Evolutionary conservation across 192 early-diverging fungal genomes (phyloP), one percentile per base, ranked within the genome.

Genomic region (Podila epigama): DNA sequence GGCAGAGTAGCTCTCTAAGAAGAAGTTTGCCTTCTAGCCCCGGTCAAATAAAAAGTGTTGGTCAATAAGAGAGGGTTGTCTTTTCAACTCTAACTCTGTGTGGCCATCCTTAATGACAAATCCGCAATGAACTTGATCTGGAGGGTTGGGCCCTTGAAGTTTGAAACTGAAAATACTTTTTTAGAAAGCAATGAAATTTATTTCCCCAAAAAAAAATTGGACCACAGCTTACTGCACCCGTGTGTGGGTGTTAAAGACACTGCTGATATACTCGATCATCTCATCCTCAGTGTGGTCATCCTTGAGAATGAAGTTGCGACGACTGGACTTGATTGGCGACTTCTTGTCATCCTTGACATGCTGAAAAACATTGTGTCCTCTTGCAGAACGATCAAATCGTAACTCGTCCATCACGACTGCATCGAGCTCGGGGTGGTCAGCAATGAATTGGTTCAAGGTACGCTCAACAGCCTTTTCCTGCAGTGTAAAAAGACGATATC

Each of bases 221-320:
- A n/a, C n/a, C n/a, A n/a, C n/a, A n/a, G n/a, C n/a, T 48, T 51
- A 51, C 34, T 51, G 53, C 33, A 32, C 61, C 36, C 50, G 61
- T 20, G 51, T 63, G 39, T 65, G 63, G 12, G 51, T 54, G 53
- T 40, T 40, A 53, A 65, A 65, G 63, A 65, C 63, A 54, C 22
- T 31, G 20, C 18, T 25, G 37, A 65, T 44, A 31, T 65, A 65
- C 37, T 15, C n/a, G 22, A 32, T 29, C 63, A 65, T 65, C 51
- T 56, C 63, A 8, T 56, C 52, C 39, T 65, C 63, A 15, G 35
- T 56, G 52, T 65, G 63, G 36, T 53, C 63, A 9, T 48, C 63
- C 39, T 65, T 54, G 63, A 65, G 5, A 20, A 55, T 22, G 53
- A 65, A 56, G 15, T n/a, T 54, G 63, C 63, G 36, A 53, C 63